Conservation (phyloP, 148 eudicot species). For the Chenopodium formosanum region DNA sequence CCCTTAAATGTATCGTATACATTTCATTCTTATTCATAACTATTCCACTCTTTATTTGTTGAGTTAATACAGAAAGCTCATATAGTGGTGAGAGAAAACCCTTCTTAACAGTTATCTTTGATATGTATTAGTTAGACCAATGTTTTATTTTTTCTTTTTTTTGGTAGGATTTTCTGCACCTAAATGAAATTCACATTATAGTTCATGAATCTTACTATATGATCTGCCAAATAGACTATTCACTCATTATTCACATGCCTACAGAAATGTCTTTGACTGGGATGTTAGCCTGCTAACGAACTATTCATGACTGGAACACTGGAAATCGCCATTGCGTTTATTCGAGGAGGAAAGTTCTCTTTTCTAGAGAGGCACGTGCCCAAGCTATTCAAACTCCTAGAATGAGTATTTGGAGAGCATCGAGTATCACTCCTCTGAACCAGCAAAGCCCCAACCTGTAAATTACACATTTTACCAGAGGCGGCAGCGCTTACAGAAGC, state of each 20-base stretch:
- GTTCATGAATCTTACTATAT: neutral
- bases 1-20: neutral
- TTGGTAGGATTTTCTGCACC: neutral
- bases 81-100: neutral
- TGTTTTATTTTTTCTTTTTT: too few relatives aligned
- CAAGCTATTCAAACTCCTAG: conserved; percentile 1
- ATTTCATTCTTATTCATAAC: neutral
- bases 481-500: conserved; percentile 11
- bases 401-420: neutral
- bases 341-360: neutral
- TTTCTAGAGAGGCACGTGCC: conserved; percentile 7
- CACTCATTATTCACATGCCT: conserved; percentile 18
- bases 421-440: neutral
- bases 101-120: neutral
- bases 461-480: conserved; percentile 3
- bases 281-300: conserved; percentile 4
- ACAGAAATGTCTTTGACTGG: conserved; percentile 19
- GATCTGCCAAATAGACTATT: neutral
- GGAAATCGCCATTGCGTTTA: neutral
- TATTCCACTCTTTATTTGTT: neutral
- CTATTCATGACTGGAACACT: neutral
- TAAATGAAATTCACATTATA: neutral
- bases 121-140: neutral
- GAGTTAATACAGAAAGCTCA: neutral
- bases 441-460: neutral